phyloP scores from a whole-genome alignment of 768 basidiomycete species.

The Crassisporium funariophilum region DNA sequence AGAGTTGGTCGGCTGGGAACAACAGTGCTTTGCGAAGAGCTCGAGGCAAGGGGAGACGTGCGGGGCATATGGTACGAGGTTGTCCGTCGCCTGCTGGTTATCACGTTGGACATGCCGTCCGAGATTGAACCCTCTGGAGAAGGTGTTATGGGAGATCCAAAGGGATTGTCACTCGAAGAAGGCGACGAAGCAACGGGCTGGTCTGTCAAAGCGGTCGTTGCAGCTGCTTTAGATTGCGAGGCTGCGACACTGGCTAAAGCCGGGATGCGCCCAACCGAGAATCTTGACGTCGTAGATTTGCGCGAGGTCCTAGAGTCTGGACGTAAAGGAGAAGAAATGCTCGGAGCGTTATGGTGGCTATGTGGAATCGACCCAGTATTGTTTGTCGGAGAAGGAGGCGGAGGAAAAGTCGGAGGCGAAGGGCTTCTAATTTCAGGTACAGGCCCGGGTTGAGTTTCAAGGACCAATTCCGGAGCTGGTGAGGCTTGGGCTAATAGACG shows the following conservation, averaged over 20 bases:
- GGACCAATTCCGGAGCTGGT: conserved; percentile 39
- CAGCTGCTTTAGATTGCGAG: conserved; percentile 54
- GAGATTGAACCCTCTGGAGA: conserved; percentile 64
- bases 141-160: conserved; percentile 42
- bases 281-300: conserved; percentile 66
- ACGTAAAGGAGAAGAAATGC: conserved; percentile 59
- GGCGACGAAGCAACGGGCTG: conserved; percentile 48
- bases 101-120: conserved; percentile 57
- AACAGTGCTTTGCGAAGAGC: conserved; percentile 25
- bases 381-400: conserved; percentile 38
- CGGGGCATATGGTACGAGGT: conserved; percentile 61
- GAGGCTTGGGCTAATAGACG: conserved; percentile 77
- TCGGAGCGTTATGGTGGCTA: conserved; percentile 23
- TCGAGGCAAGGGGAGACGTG: conserved; percentile 46
- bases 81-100: conserved; percentile 52
- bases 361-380: conserved; percentile 37
- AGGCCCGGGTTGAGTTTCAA: conserved; percentile 6
- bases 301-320: conserved; percentile 76
- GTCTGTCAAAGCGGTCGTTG: conserved; percentile 70
- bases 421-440: conserved; percentile 25
- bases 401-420: conserved; percentile 37
- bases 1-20: conserved; percentile 25
- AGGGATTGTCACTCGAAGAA: conserved; percentile 44
- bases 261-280: conserved; percentile 66
- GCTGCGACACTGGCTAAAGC: conserved; percentile 51